Conservation (phyloP, 179 eudicot species). For the Spergularia azorica region DNA sequence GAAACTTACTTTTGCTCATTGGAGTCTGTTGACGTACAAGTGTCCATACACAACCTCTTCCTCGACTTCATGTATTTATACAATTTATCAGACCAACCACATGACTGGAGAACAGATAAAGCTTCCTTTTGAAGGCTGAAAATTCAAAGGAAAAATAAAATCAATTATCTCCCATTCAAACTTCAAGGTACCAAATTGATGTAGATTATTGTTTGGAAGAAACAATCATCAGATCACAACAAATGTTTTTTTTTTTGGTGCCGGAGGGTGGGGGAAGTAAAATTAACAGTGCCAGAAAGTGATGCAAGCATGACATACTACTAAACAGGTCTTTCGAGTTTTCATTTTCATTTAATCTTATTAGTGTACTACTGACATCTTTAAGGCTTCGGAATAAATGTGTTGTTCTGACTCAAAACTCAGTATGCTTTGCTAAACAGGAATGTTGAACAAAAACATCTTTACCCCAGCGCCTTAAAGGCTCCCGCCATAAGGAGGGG, state of each 20-base stretch:
- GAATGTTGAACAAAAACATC: no score
- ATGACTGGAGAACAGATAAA: conserved; percentile 46
- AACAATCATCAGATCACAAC: background rate
- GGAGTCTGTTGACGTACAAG: conserved; percentile 33
- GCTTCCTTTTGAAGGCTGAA: conserved; percentile 78
- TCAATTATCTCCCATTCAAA: background rate
- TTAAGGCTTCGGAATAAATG: background rate
- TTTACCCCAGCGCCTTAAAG: no score
- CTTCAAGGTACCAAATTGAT: background rate
- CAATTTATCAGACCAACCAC: conserved; percentile 81
- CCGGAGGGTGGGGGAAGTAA: background rate
- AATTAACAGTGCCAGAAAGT: background rate
- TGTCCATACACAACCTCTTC: conserved; percentile 53
- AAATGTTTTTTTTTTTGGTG: no score
- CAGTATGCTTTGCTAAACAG: no score
- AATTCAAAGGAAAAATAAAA: conserved; percentile 10
- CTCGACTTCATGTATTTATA: conserved; percentile 54
- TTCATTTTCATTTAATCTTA: no score
- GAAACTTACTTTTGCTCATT: conserved; percentile 59
- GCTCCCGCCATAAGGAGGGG: no score
- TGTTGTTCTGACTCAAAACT: no score
- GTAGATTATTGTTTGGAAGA: background rate
- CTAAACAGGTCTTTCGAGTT: no score
- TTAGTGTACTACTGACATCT: background rate
- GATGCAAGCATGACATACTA: background rate